Evolutionary conservation across 805 yeast species (phyloP).

Genomic region (Candida stauntonica): DNA sequence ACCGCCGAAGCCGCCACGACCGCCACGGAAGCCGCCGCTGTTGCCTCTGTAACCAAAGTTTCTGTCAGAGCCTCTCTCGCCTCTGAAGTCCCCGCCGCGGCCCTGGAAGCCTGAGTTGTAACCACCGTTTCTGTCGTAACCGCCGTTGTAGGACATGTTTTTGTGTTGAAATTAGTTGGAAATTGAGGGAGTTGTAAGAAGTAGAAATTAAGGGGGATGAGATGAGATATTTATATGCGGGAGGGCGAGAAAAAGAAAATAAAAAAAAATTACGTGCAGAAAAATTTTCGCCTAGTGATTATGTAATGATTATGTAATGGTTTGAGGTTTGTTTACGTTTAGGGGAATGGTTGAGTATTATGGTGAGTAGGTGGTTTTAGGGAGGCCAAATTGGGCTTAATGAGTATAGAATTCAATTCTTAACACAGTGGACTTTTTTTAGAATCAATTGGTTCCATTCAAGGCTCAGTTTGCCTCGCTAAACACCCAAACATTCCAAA

Average conservation of each 20-base stretch:
- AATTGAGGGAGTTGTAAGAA: background rate
- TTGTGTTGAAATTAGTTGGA: background rate
- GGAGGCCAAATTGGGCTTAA: too few species aligned
- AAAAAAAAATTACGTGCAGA: background rate
- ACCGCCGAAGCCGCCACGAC: slow-evolving; percentile 35
- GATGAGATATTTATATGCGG: background rate
- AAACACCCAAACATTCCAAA: too few species aligned
- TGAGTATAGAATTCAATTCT: too few species aligned
- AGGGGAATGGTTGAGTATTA: too few species aligned
- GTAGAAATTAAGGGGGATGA: background rate
- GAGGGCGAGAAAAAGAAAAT: too few species aligned
- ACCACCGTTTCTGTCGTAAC: slow-evolving; percentile 18
- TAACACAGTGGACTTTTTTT: background rate
- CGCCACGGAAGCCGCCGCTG: slow-evolving; percentile 28
- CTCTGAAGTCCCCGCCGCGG: slow-evolving; percentile 21
- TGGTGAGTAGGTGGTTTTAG: too few species aligned
- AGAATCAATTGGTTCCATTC: background rate
- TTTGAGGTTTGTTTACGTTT: too few species aligned
- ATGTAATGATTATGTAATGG: background rate
- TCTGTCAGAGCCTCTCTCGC: slow-evolving; percentile 20
- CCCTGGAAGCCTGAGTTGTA: slow-evolving; percentile 22
- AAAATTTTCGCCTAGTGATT: background rate
- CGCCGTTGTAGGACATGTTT: slow-evolving; percentile 22
- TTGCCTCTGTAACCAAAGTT: slow-evolving; percentile 29
- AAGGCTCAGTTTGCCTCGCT: too few species aligned